Percentiles rank a stretch among this genome's conserved stretches.
Evolutionary conservation across 2,329 filamentous ascomycete species (phyloP).

Genomic region (Rosellinia necatrix): DNA sequence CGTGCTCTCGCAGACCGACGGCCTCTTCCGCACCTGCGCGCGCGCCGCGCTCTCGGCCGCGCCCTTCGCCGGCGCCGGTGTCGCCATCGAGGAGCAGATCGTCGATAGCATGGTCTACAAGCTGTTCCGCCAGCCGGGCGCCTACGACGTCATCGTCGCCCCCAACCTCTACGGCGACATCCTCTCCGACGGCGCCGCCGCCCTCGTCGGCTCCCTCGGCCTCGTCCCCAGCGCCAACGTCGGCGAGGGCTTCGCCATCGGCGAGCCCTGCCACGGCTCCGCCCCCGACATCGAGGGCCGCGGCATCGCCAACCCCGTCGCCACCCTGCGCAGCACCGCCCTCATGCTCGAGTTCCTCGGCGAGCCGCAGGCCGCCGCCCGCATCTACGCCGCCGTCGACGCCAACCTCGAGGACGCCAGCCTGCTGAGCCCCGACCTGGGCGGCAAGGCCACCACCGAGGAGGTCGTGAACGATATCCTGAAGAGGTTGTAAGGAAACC

Average conservation of each 20-base stretch:
- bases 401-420: conserved; percentile 83
- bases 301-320: conserved; percentile 94
- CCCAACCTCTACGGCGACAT: conserved; percentile 98
- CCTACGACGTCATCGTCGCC: conserved; percentile 97
- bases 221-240: conserved; percentile 96
- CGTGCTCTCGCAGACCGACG: conserved; percentile 94
- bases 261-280: conserved; percentile 95
- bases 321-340: conserved; percentile 86
- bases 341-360: conserved; percentile 97
- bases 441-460: conserved; percentile 82
- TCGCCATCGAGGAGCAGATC: conserved; percentile 92
- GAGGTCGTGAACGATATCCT: conserved; percentile 89
- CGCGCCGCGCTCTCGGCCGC: conserved; percentile 71
- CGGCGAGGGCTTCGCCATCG: conserved; percentile 90
- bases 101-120: conserved; percentile 99
- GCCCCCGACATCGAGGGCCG: conserved; percentile 94
- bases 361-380: conserved; percentile 82
- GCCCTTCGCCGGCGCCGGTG: conserved; percentile 58
- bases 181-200: conserved; percentile 91
- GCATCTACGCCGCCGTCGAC: conserved; percentile 91
- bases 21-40: conserved; percentile 84
- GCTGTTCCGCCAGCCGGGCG: conserved; percentile 92
- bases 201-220: conserved; percentile 87
- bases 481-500: conserved; percentile 75
- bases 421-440: conserved; percentile 86